Base-by-base conservation (phyloP, 805 yeast species). In the Blastobotrys attinorum region DNA sequence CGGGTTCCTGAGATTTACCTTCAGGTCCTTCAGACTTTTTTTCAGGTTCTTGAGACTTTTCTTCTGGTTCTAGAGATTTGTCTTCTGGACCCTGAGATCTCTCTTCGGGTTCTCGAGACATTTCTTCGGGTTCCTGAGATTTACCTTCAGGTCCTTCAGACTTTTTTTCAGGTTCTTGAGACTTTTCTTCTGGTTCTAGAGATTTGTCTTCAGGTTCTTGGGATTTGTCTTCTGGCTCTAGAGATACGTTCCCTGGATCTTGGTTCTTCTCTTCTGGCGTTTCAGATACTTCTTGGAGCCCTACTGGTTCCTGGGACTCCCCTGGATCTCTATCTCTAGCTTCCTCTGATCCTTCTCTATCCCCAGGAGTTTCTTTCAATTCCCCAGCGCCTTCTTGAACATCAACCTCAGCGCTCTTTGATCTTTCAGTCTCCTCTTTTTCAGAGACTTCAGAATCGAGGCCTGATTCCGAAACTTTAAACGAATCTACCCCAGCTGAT, bases 311-410 rank as follows among this genome's bases (percentile, higher is more conserved):
- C n/a, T n/a, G n/a, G n/a, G n/a, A n/a, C n/a, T n/a, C n/a, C n/a
- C n/a, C 39, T 34, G 29, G 29, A 38, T 42, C 7, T 39, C 22
- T 33, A 23, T 31, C 22, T 3, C 13, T 11, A 15, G 23, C 29
- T n/a, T 27, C 13, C 17, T 18, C 39, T 25, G 37, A 21, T 35
- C 43, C 7, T 39, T 22, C 32, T 32, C 32, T 17, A n/a, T 13
- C 6, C n/a, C 23, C 34, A 11, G 18, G 18, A 16, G 8, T 13
- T 25, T 8, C 11, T 31, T 31, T 7, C 7, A 7, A 7, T 6
- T 31, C 15, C 6, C 15, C 34, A 31, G 5, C 34, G 10, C 34
- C 34, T 6, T 31, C 34, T 31, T 31, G 7, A 11, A 6, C 6
- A 7, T 10, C 15, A 17, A 11, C 34, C 15, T 17, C 15, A n/a